phyloP scores from a whole-genome alignment of 179 eudicot genomes.

The Pouteria campechiana region DNA sequence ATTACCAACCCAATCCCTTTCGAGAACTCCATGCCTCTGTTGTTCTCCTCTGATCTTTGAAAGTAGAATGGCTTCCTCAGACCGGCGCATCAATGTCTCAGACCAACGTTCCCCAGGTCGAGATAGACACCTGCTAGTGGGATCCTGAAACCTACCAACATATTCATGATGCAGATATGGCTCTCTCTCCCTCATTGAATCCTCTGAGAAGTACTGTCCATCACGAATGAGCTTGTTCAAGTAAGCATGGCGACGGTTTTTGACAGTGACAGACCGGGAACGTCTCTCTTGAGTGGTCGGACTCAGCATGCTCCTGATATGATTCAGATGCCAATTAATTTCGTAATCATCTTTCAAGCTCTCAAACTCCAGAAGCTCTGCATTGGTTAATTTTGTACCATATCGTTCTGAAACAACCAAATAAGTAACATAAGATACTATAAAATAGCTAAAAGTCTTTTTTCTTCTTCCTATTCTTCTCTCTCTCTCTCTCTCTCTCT shows the following conservation, averaged over 20 bases:
- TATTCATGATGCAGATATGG: slow-evolving; percentile 92
- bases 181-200: slow-evolving; percentile 96
- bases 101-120: slow-evolving; percentile 97
- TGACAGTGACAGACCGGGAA: slow-evolving; percentile 45
- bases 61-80: slow-evolving; percentile 79
- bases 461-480: too few species aligned
- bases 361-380: slow-evolving; percentile 73
- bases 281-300: slow-evolving; percentile 65
- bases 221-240: slow-evolving; percentile 70
- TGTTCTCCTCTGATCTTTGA: slow-evolving; percentile 88
- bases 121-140: slow-evolving; percentile 71
- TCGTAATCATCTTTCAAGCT: slow-evolving; percentile 66
- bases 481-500: too few species aligned
- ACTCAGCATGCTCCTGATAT: slow-evolving; percentile 37
- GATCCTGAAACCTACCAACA: slow-evolving; percentile 86
- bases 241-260: slow-evolving; percentile 79
- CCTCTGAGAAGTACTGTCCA: slow-evolving; percentile 91
- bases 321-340: slow-evolving; percentile 74
- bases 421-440: neutral
- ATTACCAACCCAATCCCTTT: slow-evolving; percentile 83
- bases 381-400: slow-evolving; percentile 49
- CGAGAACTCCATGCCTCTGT: slow-evolving; percentile 84
- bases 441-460: too few species aligned
- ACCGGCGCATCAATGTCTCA: slow-evolving; percentile 77
- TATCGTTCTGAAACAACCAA: slow-evolving; percentile 57